phyloP scores from a whole-genome alignment of 441 rosid species.

The Gossypium gossypioides region DNA sequence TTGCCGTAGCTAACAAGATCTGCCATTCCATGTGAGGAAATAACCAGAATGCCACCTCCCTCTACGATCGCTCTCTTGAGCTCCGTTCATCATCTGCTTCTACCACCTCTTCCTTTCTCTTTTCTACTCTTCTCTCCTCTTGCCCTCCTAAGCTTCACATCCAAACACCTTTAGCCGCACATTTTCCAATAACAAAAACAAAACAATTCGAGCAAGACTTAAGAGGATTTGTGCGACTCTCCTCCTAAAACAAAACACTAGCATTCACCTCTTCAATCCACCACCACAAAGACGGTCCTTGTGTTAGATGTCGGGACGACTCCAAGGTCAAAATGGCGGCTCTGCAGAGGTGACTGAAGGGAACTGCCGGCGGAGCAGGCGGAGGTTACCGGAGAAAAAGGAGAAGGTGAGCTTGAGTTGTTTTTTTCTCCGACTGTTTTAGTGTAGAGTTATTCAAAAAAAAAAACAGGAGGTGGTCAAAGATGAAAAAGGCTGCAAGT shows the following conservation, averaged over 20 bases:
- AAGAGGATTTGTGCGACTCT: conserved; percentile 25
- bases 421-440: neutral
- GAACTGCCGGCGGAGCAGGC: neutral
- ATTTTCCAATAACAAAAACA: neutral
- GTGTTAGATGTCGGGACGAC: neutral
- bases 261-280: neutral
- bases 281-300: neutral
- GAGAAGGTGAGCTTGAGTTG: neutral
- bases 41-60: conserved; percentile 57
- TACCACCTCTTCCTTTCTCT: conserved; percentile 20
- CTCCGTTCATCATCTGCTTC: conserved; percentile 79
- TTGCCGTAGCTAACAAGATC: conserved; percentile 81
- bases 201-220: neutral
- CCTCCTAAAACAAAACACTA: conserved; percentile 12
- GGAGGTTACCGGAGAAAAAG: neutral
- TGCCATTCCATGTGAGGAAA: conserved; percentile 93
- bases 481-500: conserved; percentile 2
- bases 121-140: neutral
- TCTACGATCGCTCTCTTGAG: conserved; percentile 62
- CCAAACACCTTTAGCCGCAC: neutral
- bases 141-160: neutral
- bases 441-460: neutral
- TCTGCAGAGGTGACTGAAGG: neutral
- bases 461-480: conserved; percentile 26
- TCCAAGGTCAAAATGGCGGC: conserved; percentile 6